Evolutionary conservation across 2,329 filamentous ascomycete species (phyloP), one percentile per base, ranked within the genome.

Genomic region (Stemphylium beticola): DNA sequence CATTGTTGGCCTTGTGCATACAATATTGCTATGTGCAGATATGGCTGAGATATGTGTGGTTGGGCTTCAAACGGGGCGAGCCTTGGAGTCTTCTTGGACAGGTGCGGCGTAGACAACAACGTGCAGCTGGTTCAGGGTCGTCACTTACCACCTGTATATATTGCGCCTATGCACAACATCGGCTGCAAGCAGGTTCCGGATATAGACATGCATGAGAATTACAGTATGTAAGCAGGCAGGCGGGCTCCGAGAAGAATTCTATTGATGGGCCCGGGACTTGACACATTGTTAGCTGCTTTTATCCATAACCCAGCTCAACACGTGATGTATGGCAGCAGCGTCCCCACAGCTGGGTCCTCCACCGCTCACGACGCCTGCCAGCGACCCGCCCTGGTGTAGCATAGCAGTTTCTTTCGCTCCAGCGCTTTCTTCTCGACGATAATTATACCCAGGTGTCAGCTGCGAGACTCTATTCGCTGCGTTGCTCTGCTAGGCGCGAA

Each of bases 391-490:
- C 61, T 57, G 57, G 59, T 57, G 58, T 60, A 58, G 61, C 59
- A 56, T 60, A 58, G 61, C 59, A 56, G 42, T 49, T 53, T 59
- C 58, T 59, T 49, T 58, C 57, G 49, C 56, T 58, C 58, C 52
- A 54, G 53, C 47, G 42, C 44, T 48, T 39, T 39, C 55, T 54
- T 45, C 43, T 46, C 57, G 49, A 49, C 51, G 43, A 49, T 53
- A 46, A 41, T 39, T 60, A 41, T 50, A 54, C 49, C 55, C 40
- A 49, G 44, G 57, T 45, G 58, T 46, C 45, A 49, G 61, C 58
- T 63, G 64, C 50, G 64, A 56, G 48, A 49, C 37, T 53, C 61
- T 47, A 72, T 70, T 73, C 67, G 71, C 64, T 66, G 66, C 49
- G 55, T 53, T 44, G 58, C 46, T 57, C 50, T 43, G 40, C 51